Percentiles rank a stretch among this genome's conserved stretches.
Evolutionary conservation across 805 yeast species (phyloP).

Genomic region (Cyberlindnera euphorbiiphila): DNA sequence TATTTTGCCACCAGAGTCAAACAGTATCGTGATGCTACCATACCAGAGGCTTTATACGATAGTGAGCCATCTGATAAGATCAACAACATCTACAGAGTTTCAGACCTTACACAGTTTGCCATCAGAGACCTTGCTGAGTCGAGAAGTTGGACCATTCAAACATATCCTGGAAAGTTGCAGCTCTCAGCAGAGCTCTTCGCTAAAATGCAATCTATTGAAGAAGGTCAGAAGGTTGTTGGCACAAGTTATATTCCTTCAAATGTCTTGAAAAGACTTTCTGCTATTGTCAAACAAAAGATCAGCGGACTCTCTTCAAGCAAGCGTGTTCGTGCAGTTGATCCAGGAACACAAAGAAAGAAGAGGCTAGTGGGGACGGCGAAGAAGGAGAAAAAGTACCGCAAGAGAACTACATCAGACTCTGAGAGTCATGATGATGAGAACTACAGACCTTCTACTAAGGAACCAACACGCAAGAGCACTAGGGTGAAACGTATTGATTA

Average conservation of each 20-base stretch:
- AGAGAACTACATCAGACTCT: constrained; percentile 12
- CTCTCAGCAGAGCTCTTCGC: constrained; percentile 66
- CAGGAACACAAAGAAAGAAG: constrained; percentile 20
- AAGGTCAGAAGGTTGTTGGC: constrained; percentile 54
- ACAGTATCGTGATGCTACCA: constrained; percentile 60
- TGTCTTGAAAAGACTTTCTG: constrained; percentile 35
- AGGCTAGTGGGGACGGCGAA: constrained; percentile 6
- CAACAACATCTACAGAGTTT: constrained; percentile 49
- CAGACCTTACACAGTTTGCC: constrained; percentile 70
- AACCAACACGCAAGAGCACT: constrained; percentile 41
- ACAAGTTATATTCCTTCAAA: constrained; percentile 53
- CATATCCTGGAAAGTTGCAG: constrained; percentile 78
- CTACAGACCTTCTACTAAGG: constrained; percentile 13
- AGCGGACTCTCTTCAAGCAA: constrained; percentile 24
- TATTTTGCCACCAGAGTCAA: constrained; percentile 76
- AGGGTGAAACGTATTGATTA: constrained; percentile 37
- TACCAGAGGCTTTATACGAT: constrained; percentile 15
- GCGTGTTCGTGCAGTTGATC: constrained; percentile 11
- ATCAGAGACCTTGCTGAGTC: constrained; percentile 54
- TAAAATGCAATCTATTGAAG: constrained; percentile 53
- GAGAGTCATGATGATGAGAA: constrained; percentile 26
- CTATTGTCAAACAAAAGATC: constrained; percentile 32
- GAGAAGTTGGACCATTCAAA: constrained; percentile 65
- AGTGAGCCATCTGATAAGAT: constrained; percentile 33
- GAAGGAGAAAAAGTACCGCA: constrained; percentile 10